Evolutionary conservation across 208 protist genomes (phyloP).

Genomic region (Spongospora subterranea): DNA sequence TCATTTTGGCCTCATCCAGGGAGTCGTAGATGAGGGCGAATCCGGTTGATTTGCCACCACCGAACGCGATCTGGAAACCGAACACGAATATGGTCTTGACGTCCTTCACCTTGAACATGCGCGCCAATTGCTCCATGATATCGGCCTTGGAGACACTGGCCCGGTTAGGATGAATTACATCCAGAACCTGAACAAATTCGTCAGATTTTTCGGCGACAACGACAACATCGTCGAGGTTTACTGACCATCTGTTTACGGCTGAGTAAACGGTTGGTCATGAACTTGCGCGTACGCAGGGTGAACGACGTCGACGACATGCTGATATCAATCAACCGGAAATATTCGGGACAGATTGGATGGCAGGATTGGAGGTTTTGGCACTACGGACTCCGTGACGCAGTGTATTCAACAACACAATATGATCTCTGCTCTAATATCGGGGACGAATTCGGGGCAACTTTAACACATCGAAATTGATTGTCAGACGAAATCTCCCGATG

Average conservation of each 20-base stretch:
- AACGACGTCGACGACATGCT: slow-evolving; percentile 66
- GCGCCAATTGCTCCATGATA: slow-evolving; percentile 90
- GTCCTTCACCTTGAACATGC: slow-evolving; percentile 93
- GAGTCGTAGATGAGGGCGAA: slow-evolving; percentile 99
- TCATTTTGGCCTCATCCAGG: slow-evolving; percentile 86
- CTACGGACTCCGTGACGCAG: too few species aligned
- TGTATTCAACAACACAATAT: too few species aligned
- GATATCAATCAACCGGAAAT: too few species aligned
- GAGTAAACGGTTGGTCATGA: slow-evolving; percentile 99
- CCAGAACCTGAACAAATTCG: slow-evolving; percentile 77
- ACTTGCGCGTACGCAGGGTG: slow-evolving; percentile 90
- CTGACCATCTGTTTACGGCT: slow-evolving; percentile 97
- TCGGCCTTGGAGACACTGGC: slow-evolving; percentile 87
- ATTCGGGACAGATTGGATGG: too few species aligned
- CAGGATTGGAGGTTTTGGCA: too few species aligned
- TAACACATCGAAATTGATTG: too few species aligned
- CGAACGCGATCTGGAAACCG: slow-evolving; percentile 97
- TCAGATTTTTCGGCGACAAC: slow-evolving; percentile 54
- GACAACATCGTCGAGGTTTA: too few species aligned
- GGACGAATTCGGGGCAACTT: too few species aligned
- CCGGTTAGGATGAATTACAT: slow-evolving; percentile 85
- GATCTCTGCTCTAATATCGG: too few species aligned
- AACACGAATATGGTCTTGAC: slow-evolving; percentile 54
- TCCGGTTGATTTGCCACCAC: slow-evolving; percentile 96
- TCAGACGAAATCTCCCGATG: too few species aligned